phyloP scores from a whole-genome alignment of 2,329 filamentous ascomycete species.

The Alternaria consortialis region DNA sequence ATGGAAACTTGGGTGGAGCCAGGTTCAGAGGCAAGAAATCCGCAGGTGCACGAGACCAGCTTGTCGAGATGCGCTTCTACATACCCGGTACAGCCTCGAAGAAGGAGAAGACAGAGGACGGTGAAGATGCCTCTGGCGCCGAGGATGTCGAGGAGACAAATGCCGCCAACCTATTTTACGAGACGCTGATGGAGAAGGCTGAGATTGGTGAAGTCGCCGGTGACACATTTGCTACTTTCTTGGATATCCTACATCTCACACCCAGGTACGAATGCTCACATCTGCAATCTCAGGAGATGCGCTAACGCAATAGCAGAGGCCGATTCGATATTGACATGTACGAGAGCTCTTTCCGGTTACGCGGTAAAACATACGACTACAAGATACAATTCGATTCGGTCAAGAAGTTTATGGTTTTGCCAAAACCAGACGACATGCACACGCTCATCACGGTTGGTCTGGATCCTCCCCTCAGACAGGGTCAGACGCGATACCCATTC shows the following conservation, averaged over 20 bases:
- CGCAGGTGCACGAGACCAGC: conserved; percentile 86
- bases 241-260: conserved; percentile 95
- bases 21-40: conserved; percentile 85
- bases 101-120: conserved; percentile 74
- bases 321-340: conserved; percentile 99
- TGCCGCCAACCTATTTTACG: conserved; percentile 96
- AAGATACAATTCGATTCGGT: conserved; percentile 98
- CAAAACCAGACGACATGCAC: conserved; percentile 98
- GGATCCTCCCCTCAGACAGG: conserved; percentile 93
- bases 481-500: conserved; percentile 97
- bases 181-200: conserved; percentile 96
- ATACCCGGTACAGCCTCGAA: conserved; percentile 85
- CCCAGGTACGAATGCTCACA: conserved; percentile 69
- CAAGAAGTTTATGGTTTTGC: conserved; percentile 98
- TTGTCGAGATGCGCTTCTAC: conserved; percentile 99
- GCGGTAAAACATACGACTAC: conserved; percentile 99
- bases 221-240: conserved; percentile 96
- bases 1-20: conserved; percentile 77
- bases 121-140: conserved; percentile 67
- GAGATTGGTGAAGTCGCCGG: conserved; percentile 99
- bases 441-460: conserved; percentile 93
- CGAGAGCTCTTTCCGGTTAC: conserved; percentile 93
- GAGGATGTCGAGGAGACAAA: conserved; percentile 82
- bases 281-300: conserved; percentile 9
- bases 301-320: conserved; percentile 69